Conservation (phyloP, 108 stramenopile species). For the Parietichytrium sp. region DNA sequence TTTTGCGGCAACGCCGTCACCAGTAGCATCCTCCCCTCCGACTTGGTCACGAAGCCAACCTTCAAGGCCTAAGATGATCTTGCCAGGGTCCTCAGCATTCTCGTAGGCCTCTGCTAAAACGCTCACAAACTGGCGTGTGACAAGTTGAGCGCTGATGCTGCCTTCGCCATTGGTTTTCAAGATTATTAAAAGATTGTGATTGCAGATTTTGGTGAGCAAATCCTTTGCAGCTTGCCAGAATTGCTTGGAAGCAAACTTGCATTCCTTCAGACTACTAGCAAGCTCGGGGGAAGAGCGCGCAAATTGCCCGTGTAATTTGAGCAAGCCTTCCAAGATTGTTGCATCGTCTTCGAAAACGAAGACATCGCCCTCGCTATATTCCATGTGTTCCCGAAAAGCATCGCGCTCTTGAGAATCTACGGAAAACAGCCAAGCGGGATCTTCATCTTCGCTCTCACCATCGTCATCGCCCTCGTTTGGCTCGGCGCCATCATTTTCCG, state of each 20-base stretch:
- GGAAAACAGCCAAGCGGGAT: not conserved
- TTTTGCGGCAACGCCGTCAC: not conserved
- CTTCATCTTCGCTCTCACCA: not conserved
- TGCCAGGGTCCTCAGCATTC: not conserved
- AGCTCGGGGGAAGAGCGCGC: not conserved
- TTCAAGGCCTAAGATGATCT: conserved; percentile 20
- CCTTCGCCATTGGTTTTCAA: not conserved
- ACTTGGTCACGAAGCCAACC: not conserved
- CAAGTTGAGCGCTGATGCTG: not conserved
- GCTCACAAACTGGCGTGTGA: not conserved
- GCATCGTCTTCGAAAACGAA: no score
- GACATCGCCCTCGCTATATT: not conserved
- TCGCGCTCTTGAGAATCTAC: not conserved
- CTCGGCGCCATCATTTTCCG: not conserved
- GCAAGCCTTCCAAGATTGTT: not conserved
- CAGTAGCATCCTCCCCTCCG: not conserved
- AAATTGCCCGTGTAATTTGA: not conserved
- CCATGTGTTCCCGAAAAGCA: not conserved
- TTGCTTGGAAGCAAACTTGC: not conserved
- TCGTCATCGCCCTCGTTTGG: not conserved
- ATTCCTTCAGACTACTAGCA: not conserved
- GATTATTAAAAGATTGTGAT: not conserved
- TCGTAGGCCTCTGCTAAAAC: not conserved
- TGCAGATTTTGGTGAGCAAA: not conserved
- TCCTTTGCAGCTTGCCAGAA: not conserved